Percentiles rank a stretch among this genome's conserved stretches.
Conservation (phyloP, 345 rosid species). For the Cardiospermum halicacabum region DNA sequence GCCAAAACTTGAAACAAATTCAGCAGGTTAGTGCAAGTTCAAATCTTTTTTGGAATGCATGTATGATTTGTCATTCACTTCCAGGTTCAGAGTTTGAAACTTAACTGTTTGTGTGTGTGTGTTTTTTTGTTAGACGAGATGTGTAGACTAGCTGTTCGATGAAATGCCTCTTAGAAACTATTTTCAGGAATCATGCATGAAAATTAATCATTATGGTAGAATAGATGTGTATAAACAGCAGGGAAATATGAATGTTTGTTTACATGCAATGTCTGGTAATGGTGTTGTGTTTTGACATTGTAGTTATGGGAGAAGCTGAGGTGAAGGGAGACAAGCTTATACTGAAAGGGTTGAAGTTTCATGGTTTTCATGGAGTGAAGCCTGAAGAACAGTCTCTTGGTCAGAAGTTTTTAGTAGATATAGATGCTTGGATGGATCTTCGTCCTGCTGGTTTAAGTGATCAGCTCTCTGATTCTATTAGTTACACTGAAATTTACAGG, state of each 20-base stretch:
- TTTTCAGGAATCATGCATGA: neutral
- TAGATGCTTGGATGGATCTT: constrained; percentile 95
- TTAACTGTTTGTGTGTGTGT: no score
- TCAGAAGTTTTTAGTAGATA: constrained; percentile 80
- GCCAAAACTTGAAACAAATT: no score
- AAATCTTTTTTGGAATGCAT: no score
- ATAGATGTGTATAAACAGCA: neutral
- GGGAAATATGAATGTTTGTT: no score
- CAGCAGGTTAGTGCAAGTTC: no score
- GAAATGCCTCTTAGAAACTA: neutral
- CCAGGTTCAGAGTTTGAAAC: no score
- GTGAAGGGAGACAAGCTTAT: constrained; percentile 65
- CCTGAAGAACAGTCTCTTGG: constrained; percentile 66
- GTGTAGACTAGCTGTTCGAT: neutral
- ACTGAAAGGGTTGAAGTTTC: constrained; percentile 74
- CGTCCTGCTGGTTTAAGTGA: constrained; percentile 67
- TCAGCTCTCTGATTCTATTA: constrained; percentile 52
- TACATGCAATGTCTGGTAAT: no score
- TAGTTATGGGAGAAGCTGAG: constrained; percentile 13
- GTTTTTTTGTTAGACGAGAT: no score
- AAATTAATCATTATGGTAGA: no score
- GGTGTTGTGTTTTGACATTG: neutral
- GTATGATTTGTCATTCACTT: no score
- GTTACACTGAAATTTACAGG: constrained; percentile 85
- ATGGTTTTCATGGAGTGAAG: constrained; percentile 84